These are phyloP conservation scores for Torulaspora globosa DNA, from an alignment of 1,139 yeast species.

Conservation along the genomic window DNA sequence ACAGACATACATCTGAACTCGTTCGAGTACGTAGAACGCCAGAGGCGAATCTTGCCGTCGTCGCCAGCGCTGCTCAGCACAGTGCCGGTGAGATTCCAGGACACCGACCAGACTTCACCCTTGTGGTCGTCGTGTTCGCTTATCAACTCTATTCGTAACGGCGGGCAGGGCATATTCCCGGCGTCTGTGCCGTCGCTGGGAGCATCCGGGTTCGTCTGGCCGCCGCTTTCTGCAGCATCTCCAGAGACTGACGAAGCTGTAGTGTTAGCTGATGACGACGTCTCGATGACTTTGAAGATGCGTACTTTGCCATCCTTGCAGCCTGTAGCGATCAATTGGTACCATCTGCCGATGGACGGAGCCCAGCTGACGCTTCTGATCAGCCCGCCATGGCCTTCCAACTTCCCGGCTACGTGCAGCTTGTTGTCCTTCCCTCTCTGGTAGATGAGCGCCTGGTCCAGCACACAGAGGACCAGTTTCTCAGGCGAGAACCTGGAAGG, in stretches of 20 bases:
- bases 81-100: conserved; percentile 93
- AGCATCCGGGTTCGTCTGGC: conserved; percentile 17
- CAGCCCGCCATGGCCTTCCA: conserved; percentile 79
- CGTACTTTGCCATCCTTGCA: conserved; percentile 92
- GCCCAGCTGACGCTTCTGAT: conserved; percentile 96
- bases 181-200: conserved; percentile 14
- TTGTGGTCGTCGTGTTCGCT: conserved; percentile 69
- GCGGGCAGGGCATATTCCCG: conserved; percentile 10
- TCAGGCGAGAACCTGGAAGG: conserved; percentile 82
- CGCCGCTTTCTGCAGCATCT: conserved; percentile 13
- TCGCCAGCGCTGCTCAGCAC: conserved; percentile 91
- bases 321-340: conserved; percentile 88
- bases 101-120: conserved; percentile 92
- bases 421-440: conserved; percentile 48
- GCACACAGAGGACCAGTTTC: conserved; percentile 76
- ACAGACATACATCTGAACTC: conserved; percentile 93
- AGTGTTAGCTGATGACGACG: conserved; percentile 34
- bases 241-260: conserved; percentile 10
- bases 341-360: conserved; percentile 88
- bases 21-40: conserved; percentile 84
- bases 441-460: conserved; percentile 81
- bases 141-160: conserved; percentile 45
- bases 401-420: conserved; percentile 43
- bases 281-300: conserved; percentile 66
- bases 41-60: conserved; percentile 84